These are phyloP conservation scores for Phlebopus sp. DNA, from an alignment of 1,284 basidiomycete species.

Conservation along the genomic window DNA sequence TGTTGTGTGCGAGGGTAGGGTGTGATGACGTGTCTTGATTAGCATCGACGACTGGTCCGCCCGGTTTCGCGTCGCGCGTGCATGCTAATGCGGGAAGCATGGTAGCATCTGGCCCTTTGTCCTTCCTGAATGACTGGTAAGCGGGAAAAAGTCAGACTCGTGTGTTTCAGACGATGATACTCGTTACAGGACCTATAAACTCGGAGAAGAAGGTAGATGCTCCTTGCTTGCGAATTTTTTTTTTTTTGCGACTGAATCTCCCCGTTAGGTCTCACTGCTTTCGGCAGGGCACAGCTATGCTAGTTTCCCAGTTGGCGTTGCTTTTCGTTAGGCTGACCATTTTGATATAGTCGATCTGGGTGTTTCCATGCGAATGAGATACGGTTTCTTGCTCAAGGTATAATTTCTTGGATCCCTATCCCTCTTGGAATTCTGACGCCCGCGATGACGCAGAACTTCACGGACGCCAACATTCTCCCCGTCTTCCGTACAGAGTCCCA, in stretches of 20 bases:
- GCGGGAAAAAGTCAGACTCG: constrained; percentile 6
- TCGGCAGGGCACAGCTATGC: constrained; percentile 76
- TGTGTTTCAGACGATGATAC: constrained; percentile 3
- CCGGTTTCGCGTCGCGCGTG: constrained; percentile 55
- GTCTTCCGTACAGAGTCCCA: constrained; percentile 85
- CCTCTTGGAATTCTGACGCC: neutral
- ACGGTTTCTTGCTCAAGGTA: constrained; percentile 69
- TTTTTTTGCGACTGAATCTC: constrained; percentile 1
- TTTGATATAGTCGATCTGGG: constrained; percentile 55
- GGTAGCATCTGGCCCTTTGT: constrained; percentile 56
- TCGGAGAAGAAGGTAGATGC: constrained; percentile 63
- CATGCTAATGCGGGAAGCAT: constrained; percentile 48
- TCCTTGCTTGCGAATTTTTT: constrained; percentile 1
- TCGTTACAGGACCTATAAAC: constrained; percentile 61
- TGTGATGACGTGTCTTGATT: neutral
- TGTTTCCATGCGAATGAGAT: constrained; percentile 68
- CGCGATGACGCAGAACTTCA: constrained; percentile 60
- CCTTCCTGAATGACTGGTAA: constrained; percentile 72
- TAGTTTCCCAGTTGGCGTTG: constrained; percentile 21
- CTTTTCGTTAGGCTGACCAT: constrained; percentile 4
- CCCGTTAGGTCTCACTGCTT: constrained; percentile 63
- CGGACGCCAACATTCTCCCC: constrained; percentile 62
- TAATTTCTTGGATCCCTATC: neutral
- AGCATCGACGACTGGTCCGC: constrained; percentile 53
- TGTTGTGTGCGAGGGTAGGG: neutral